Evolutionary conservation across 176 grass and related monocot species (phyloP).

Genomic region (Saccharum spontaneum): DNA sequence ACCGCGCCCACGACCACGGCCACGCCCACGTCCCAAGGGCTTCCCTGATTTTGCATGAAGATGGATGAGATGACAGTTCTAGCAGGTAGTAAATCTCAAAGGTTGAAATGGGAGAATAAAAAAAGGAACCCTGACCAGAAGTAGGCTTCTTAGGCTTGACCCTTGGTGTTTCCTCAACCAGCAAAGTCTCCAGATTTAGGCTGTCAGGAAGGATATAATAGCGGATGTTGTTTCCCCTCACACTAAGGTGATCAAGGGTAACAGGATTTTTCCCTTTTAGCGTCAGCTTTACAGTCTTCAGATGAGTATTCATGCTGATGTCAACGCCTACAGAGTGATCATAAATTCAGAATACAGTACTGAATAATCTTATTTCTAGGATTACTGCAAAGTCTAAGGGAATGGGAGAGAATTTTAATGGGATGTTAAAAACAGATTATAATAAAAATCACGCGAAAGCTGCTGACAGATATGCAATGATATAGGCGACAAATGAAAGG

Average conservation of each 20-base stretch:
- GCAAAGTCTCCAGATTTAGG: slow-evolving; percentile 76
- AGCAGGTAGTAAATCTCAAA: not conserved
- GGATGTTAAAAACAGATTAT: not conserved
- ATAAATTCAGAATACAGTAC: slow-evolving; percentile 11
- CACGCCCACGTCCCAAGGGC: slow-evolving; percentile 62
- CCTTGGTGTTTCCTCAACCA: slow-evolving; percentile 69
- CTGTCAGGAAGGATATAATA: slow-evolving; percentile 84
- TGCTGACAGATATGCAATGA: not conserved
- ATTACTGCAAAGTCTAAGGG: not conserved
- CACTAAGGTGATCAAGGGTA: slow-evolving; percentile 70
- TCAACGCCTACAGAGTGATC: slow-evolving; percentile 53
- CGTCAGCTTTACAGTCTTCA: slow-evolving; percentile 78
- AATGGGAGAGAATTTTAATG: not conserved
- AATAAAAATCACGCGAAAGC: not conserved
- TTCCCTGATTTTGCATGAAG: slow-evolving; percentile 52
- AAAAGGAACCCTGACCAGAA: slow-evolving; percentile 42
- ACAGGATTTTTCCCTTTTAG: slow-evolving; percentile 69
- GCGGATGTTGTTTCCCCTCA: slow-evolving; percentile 77
- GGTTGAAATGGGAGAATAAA: not conserved
- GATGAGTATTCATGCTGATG: slow-evolving; percentile 86
- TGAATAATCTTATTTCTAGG: not conserved
- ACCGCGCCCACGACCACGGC: slow-evolving; percentile 70
- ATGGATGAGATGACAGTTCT: not conserved
- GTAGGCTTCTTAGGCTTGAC: slow-evolving; percentile 79
- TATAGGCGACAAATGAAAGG: not conserved